These are phyloP conservation scores for Pseudogymnoascus sp. DNA, from an alignment of 2,329 filamentous ascomycete genomes.

Conservation along the genomic window DNA sequence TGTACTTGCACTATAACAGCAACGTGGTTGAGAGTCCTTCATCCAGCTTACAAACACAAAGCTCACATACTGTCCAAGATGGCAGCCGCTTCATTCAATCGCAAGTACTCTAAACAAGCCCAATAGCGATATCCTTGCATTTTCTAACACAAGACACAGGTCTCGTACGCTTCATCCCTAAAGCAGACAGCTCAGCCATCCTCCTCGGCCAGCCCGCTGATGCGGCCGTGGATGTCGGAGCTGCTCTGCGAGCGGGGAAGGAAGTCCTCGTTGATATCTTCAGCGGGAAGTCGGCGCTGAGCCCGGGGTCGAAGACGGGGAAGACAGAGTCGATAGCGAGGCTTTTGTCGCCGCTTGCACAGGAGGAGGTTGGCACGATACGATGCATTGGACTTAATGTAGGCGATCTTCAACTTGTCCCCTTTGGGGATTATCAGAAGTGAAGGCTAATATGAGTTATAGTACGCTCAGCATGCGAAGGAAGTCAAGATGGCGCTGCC, in stretches of 20 bases:
- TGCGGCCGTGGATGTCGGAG: conserved; percentile 47
- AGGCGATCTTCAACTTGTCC: conserved; percentile 16
- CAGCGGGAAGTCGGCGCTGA: conserved; percentile 50
- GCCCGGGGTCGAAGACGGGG: conserved; percentile 45
- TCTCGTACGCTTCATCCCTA: conserved; percentile 52
- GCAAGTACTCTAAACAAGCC: conserved; percentile 6
- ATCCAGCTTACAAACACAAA: background rate
- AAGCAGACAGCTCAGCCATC: conserved; percentile 39
- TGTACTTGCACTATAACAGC: background rate
- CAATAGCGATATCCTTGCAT: background rate
- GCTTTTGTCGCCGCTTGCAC: conserved; percentile 37
- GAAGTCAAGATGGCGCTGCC: conserved; percentile 40
- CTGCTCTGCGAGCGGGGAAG: conserved; percentile 47
- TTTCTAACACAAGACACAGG: conserved; percentile 31
- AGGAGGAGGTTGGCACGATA: conserved; percentile 39
- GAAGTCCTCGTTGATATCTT: conserved; percentile 51
- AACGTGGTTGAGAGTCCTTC: background rate
- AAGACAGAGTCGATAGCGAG: conserved; percentile 36
- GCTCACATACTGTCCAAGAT: background rate
- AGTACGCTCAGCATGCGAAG: conserved; percentile 40
- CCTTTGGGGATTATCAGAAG: background rate
- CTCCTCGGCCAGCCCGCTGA: conserved; percentile 51
- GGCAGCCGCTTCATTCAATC: conserved; percentile 4
- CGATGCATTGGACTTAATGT: conserved; percentile 46
- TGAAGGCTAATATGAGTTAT: background rate